Conservation (phyloP, 2,329 filamentous ascomycete species). For the Penicillium palitans region DNA sequence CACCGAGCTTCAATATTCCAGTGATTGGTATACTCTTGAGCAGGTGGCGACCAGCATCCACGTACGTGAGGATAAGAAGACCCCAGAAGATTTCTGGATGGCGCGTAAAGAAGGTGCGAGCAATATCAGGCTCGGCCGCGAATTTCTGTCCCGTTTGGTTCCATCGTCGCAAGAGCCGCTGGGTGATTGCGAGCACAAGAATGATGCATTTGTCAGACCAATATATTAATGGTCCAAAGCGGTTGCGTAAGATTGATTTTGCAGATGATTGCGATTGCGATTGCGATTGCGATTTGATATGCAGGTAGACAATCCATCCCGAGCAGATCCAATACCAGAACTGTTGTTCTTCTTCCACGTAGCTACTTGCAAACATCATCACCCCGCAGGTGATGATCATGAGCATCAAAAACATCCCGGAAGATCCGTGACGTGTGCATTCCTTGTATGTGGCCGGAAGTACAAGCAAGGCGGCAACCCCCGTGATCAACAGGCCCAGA, state of each 20-base stretch:
- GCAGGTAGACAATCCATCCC: constrained; percentile 51
- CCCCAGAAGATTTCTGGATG: constrained; percentile 72
- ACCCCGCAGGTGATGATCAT: constrained; percentile 66
- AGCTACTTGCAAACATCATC: constrained; percentile 98
- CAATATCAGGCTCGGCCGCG: constrained; percentile 85
- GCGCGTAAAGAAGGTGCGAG: constrained; percentile 65
- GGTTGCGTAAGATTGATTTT: background rate
- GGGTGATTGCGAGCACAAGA: constrained; percentile 57
- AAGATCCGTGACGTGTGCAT: constrained; percentile 29
- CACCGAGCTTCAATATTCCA: constrained; percentile 30
- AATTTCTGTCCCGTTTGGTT: constrained; percentile 98
- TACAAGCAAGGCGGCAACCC: constrained; percentile 46
- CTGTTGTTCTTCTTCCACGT: constrained; percentile 96
- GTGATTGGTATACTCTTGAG: constrained; percentile 29
- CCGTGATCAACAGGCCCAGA: constrained; percentile 39
- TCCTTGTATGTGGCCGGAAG: constrained; percentile 31
- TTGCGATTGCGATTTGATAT: constrained; percentile 37
- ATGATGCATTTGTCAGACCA: constrained; percentile 23
- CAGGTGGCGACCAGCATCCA: constrained; percentile 55
- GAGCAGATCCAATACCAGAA: constrained; percentile 91
- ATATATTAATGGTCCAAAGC: background rate
- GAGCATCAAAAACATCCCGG: constrained; percentile 46
- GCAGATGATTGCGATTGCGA: constrained; percentile 21
- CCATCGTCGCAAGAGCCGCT: constrained; percentile 75
- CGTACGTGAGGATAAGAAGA: constrained; percentile 69